Percentiles rank a stretch among this genome's conserved stretches.
Evolutionary conservation across 1,284 basidiomycete species (phyloP).

Genomic region (Crucibulum cyathiforme): DNA sequence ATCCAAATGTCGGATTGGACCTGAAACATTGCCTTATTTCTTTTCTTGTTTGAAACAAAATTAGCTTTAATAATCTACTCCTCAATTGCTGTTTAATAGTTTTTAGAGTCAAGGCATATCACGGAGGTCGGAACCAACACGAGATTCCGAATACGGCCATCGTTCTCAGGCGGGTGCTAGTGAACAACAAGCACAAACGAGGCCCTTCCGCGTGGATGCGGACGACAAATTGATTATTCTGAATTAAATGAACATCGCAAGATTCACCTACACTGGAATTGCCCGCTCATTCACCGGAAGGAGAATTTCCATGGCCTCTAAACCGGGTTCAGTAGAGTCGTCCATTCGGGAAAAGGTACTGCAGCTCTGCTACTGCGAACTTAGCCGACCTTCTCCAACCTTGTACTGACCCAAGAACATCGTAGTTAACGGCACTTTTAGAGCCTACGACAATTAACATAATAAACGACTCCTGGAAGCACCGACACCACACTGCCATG

Average conservation of each 20-base stretch:
- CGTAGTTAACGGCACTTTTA: constrained; percentile 61
- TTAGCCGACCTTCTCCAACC: background rate
- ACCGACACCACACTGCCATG: constrained; percentile 79
- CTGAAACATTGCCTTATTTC: no score
- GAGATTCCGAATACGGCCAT: no score
- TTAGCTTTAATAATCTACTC: no score
- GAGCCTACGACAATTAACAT: constrained; percentile 64
- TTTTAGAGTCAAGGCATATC: no score
- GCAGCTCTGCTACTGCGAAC: constrained; percentile 5
- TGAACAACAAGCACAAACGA: constrained; percentile 5
- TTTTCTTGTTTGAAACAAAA: no score
- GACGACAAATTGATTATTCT: no score
- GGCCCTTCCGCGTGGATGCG: background rate
- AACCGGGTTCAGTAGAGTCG: constrained; percentile 44
- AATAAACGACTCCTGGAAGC: constrained; percentile 76
- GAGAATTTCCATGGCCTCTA: constrained; percentile 4
- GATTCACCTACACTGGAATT: no score
- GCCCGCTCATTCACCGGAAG: background rate
- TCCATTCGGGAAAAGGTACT: constrained; percentile 57
- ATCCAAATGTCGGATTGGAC: no score
- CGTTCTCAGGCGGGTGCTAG: no score
- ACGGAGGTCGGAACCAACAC: no score
- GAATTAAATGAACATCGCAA: no score
- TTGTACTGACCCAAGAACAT: background rate
- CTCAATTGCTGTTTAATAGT: no score